Conservation (phyloP, 2,329 filamentous ascomycete species). For the Pyrenophora tritici-repentis region DNA sequence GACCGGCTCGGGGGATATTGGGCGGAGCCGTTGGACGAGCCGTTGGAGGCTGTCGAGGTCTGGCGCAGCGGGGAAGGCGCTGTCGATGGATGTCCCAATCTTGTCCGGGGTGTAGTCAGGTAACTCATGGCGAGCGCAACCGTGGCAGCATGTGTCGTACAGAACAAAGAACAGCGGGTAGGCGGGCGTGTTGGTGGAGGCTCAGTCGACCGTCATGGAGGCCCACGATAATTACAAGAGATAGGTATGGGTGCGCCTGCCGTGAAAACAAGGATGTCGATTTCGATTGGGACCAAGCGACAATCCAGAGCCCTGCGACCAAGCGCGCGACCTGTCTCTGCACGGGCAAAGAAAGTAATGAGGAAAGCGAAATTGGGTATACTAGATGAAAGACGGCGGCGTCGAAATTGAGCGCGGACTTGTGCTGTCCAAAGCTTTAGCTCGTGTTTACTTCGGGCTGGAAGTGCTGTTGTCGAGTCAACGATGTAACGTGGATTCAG, state of each 20-base stretch:
- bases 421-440: constrained; percentile 19
- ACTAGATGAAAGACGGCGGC: constrained; percentile 29
- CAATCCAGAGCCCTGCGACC: constrained; percentile 28
- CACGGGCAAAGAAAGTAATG: constrained; percentile 40
- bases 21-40: constrained; percentile 69
- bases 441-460: constrained; percentile 14
- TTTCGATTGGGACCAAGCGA: constrained; percentile 16
- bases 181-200: constrained; percentile 23
- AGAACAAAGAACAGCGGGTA: constrained; percentile 12
- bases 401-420: constrained; percentile 33
- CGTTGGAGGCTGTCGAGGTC: constrained; percentile 72
- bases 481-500: background rate
- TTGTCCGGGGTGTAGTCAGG: constrained; percentile 45
- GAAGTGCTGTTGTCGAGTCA: constrained; percentile 16
- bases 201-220: constrained; percentile 35
- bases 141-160: constrained; percentile 40
- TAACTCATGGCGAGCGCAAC: constrained; percentile 44
- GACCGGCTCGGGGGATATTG: constrained; percentile 63
- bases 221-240: constrained; percentile 28
- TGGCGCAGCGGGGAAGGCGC: constrained; percentile 60
- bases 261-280: constrained; percentile 21
- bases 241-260: constrained; percentile 33
- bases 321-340: constrained; percentile 25
- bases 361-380: constrained; percentile 33
- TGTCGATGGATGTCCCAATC: constrained; percentile 46